Conservation (phyloP, 352 stramenopile species). For the Phytopythium oedochilum region DNA sequence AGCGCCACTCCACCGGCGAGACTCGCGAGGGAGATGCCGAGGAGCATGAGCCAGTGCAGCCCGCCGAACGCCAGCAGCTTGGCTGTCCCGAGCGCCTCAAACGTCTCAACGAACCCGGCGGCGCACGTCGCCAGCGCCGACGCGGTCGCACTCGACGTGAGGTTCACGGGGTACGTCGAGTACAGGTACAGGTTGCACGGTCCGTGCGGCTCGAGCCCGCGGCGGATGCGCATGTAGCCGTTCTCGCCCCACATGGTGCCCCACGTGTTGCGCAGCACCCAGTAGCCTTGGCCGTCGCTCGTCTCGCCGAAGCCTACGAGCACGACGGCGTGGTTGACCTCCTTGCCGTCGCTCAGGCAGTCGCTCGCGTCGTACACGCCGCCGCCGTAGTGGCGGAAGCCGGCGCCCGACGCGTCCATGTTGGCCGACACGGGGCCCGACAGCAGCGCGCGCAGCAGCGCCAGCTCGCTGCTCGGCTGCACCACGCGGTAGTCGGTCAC, state of each 20-base stretch:
- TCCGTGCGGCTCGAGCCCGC: slow-evolving; percentile 24
- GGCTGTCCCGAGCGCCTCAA: slow-evolving; percentile 30
- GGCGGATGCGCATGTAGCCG: slow-evolving; percentile 75
- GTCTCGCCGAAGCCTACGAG: slow-evolving; percentile 82
- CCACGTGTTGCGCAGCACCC: slow-evolving; percentile 90
- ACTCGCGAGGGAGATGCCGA: slow-evolving; percentile 27
- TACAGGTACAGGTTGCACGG: slow-evolving; percentile 79
- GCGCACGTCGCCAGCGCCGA: slow-evolving; percentile 29
- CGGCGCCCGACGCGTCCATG: slow-evolving; percentile 60
- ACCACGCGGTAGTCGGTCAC: slow-evolving; percentile 56
- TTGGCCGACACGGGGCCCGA: slow-evolving; percentile 71
- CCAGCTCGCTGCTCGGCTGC: slow-evolving; percentile 40
- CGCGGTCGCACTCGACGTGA: slow-evolving; percentile 19
- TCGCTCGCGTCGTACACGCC: slow-evolving; percentile 84
- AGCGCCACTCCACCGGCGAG: slow-evolving; percentile 33
- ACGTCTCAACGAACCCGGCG: slow-evolving; percentile 15
- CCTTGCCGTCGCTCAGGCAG: slow-evolving; percentile 65
- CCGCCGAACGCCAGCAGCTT: slow-evolving; percentile 35
- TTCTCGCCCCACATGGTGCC: slow-evolving; percentile 86
- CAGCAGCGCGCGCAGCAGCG: slow-evolving; percentile 57
- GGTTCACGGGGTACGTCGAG: slow-evolving; percentile 62
- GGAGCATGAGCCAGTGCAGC: slow-evolving; percentile 35
- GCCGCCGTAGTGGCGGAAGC: slow-evolving; percentile 82
- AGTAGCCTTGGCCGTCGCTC: slow-evolving; percentile 69
- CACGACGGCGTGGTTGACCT: slow-evolving; percentile 87